phyloP scores from a whole-genome alignment of 805 yeast species.

The Metschnikowia lunata region DNA sequence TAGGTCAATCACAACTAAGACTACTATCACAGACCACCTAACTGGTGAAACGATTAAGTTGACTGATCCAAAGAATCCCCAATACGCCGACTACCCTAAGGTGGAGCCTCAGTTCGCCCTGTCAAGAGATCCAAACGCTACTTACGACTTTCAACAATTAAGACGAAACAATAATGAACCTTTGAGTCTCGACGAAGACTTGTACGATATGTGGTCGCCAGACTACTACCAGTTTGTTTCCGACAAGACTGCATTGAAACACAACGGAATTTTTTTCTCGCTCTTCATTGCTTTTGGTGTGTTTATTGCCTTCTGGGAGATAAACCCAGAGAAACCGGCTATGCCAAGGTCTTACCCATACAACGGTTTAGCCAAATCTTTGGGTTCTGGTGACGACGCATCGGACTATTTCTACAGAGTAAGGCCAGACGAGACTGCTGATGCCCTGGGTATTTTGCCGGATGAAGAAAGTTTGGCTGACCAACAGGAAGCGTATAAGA shows the following conservation, averaged over 20 bases:
- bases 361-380: conserved; percentile 68
- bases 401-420: conserved; percentile 36
- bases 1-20: conserved; percentile 29
- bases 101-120: conserved; percentile 58
- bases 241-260: conserved; percentile 57
- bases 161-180: conserved; percentile 77
- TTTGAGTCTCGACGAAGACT: conserved; percentile 65
- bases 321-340: conserved; percentile 63
- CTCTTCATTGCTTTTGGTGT: conserved; percentile 42
- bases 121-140: conserved; percentile 63
- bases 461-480: conserved; percentile 25
- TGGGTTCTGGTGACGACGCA: conserved; percentile 53
- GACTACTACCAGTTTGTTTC: conserved; percentile 61
- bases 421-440: conserved; percentile 38
- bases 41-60: conserved; percentile 37
- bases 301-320: conserved; percentile 41
- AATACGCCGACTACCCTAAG: conserved; percentile 57
- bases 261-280: conserved; percentile 48
- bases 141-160: conserved; percentile 76
- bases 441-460: conserved; percentile 33
- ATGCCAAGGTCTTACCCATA: conserved; percentile 72
- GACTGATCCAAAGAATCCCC: conserved; percentile 41
- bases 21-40: conserved; percentile 37
- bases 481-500: conserved; percentile 30
- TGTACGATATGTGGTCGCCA: conserved; percentile 82